These are phyloP conservation scores for Ettlia oleoabundans DNA, from an alignment of 139 green algal genomes.

Conservation along the genomic window DNA sequence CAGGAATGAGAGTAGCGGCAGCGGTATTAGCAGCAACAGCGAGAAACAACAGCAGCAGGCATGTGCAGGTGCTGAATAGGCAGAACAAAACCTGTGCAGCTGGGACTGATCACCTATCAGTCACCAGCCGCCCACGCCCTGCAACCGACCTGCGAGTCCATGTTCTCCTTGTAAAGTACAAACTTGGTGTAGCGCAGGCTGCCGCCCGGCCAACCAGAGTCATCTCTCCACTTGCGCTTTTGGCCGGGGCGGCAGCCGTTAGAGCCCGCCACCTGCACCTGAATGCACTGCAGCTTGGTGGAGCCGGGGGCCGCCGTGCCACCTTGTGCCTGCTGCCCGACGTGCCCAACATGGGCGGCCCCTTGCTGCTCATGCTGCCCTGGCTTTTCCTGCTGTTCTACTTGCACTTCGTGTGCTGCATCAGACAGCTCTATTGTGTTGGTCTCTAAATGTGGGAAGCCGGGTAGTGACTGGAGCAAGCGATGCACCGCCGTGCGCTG, in stretches of 20 bases:
- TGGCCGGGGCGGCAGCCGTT: not conserved
- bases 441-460: conserved; percentile 29
- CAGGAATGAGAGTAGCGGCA: not conserved
- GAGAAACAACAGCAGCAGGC: not conserved
- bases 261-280: not conserved
- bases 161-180: conserved; percentile 92
- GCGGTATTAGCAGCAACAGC: not conserved
- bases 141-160: conserved; percentile 72
- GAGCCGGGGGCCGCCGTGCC: not conserved
- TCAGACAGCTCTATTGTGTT: conserved; percentile 30
- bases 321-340: not conserved
- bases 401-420: not conserved
- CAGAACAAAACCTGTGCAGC: not conserved
- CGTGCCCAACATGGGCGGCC: too few relatives aligned
- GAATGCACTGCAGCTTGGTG: not conserved
- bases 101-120: not conserved
- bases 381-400: not conserved
- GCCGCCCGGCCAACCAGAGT: conserved; percentile 62
- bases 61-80: too few relatives aligned
- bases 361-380: not conserved
- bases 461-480: conserved; percentile 52
- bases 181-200: conserved; percentile 67
- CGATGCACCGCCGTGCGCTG: conserved; percentile 51
- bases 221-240: conserved; percentile 25
- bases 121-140: not conserved